These are phyloP conservation scores for Naumovozyma castellii DNA, from an alignment of 805 yeast species.

Conservation along the genomic window DNA sequence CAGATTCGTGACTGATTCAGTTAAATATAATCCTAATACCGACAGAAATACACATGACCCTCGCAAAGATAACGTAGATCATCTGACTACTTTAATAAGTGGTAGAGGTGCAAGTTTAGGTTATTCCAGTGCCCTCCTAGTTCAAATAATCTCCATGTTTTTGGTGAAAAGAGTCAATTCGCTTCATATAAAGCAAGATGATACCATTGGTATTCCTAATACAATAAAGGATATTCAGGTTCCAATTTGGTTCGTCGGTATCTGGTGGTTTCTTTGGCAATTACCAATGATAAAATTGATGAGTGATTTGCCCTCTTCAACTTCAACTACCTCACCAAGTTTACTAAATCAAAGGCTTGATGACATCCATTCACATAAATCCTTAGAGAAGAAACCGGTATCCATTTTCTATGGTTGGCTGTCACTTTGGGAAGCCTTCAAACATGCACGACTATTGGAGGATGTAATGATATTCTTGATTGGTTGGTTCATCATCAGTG, in stretches of 20 bases:
- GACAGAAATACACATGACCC: not conserved
- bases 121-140: constrained; percentile 56
- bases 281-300: constrained; percentile 46
- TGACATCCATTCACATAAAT: not conserved
- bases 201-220: constrained; percentile 3
- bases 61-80: constrained; percentile 21
- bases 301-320: constrained; percentile 12
- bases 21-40: constrained; percentile 9
- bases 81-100: constrained; percentile 42
- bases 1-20: constrained; percentile 40
- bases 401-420: constrained; percentile 49
- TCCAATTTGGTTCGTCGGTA: constrained; percentile 55
- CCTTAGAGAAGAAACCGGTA: not conserved
- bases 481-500: constrained; percentile 73
- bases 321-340: not conserved
- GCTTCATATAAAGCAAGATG: constrained; percentile 22
- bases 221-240: constrained; percentile 35
- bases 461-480: constrained; percentile 58
- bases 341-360: not conserved
- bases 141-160: constrained; percentile 51
- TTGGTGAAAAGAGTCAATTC: constrained; percentile 29
- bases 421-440: constrained; percentile 45
- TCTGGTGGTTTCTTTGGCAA: constrained; percentile 73
- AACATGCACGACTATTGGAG: constrained; percentile 47
- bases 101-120: constrained; percentile 69